Conservation (phyloP, 129 eudicot species). For the Lonicera japonica region DNA sequence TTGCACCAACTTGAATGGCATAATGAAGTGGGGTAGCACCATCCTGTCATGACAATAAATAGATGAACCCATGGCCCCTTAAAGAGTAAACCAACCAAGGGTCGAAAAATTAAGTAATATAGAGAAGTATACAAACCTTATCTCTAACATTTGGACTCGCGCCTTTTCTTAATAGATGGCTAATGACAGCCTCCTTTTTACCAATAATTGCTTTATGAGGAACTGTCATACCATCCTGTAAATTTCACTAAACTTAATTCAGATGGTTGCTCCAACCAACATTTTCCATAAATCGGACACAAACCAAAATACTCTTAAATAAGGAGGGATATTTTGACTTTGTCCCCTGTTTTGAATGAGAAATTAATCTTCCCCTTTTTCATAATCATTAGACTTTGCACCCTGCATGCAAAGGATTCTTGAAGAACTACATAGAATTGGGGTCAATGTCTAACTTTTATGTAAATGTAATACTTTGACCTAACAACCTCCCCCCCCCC, state of each 20-base stretch:
- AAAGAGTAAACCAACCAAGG: not conserved
- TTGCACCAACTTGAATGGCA: conserved; percentile 93
- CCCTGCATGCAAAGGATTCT: too few relatives aligned
- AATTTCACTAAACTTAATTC: conserved; percentile 14
- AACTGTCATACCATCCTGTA: conserved; percentile 85
- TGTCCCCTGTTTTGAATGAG: too few relatives aligned
- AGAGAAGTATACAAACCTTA: conserved; percentile 32
- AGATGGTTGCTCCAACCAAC: not conserved
- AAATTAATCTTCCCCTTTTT: too few relatives aligned
- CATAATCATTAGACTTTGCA: too few relatives aligned
- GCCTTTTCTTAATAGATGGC: conserved; percentile 89
- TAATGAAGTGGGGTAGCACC: conserved; percentile 96
- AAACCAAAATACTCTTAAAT: too few relatives aligned
- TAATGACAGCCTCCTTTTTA: conserved; percentile 81
- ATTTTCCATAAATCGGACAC: too few relatives aligned
- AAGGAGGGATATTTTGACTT: too few relatives aligned
- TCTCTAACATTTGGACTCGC: conserved; percentile 69
- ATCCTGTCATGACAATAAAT: conserved; percentile 35
- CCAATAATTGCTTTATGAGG: conserved; percentile 72
- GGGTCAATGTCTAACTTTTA: too few relatives aligned
- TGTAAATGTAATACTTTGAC: too few relatives aligned
- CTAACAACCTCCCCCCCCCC: too few relatives aligned
- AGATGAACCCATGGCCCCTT: conserved; percentile 3
- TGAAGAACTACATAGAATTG: too few relatives aligned
- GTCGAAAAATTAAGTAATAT: not conserved